Evolutionary conservation across 768 basidiomycete species (phyloP).

Genomic region (Termitomyces sp.): DNA sequence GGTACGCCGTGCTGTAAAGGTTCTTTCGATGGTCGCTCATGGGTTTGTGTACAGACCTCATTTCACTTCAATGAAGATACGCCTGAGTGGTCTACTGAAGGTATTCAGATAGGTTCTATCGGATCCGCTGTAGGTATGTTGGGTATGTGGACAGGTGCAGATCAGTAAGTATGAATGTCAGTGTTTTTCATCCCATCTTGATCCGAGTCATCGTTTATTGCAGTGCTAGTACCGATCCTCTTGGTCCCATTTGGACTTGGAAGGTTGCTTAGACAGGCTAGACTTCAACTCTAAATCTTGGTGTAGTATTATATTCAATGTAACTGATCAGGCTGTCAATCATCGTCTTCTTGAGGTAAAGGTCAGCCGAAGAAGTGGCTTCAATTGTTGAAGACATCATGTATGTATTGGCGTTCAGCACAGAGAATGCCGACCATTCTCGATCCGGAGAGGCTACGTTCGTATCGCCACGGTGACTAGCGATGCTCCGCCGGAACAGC

Average conservation of each 20-base stretch:
- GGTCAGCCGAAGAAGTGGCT: neutral
- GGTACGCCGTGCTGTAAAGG: conserved; percentile 29
- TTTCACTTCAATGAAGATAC: conserved; percentile 26
- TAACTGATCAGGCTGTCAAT: neutral
- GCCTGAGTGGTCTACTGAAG: conserved; percentile 54
- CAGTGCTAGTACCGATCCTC: conserved; percentile 19
- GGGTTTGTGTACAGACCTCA: conserved; percentile 26
- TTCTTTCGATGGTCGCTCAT: neutral
- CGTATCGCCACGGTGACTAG: too few species aligned
- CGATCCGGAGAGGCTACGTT: too few species aligned
- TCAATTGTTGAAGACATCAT: neutral
- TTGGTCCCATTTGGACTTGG: conserved; percentile 22
- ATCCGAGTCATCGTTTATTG: neutral
- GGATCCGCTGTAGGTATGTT: conserved; percentile 53
- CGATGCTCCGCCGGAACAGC: too few species aligned
- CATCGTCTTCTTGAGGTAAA: neutral
- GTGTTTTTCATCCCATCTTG: conserved; percentile 5
- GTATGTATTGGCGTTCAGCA: too few species aligned
- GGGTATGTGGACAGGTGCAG: conserved; percentile 54
- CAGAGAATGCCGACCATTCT: too few species aligned
- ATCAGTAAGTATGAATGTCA: conserved; percentile 34
- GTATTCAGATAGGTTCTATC: conserved; percentile 54
- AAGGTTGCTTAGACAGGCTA: conserved; percentile 11
- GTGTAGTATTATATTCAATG: neutral
- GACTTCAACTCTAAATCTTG: neutral